A percentile compares a stretch with the other conserved stretches of the same genome.
Evolutionary conservation across 2,329 filamentous ascomycete genomes (phyloP).

Genomic region (Ophiostoma fasciatum): DNA sequence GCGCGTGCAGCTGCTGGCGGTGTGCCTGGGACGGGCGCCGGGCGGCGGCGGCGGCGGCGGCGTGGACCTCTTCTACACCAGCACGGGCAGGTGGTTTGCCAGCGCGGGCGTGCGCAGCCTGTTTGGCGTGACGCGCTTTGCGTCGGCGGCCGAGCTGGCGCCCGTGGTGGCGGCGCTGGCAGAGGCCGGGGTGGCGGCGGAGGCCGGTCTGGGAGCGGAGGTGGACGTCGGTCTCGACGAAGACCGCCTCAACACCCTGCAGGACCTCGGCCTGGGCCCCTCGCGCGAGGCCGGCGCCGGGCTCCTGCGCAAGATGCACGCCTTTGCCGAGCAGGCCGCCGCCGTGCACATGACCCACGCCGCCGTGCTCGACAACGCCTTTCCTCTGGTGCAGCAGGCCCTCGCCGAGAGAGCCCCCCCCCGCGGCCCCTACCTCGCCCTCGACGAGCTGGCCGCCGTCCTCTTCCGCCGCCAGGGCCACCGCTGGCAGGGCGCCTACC

Average conservation of each 20-base stretch:
- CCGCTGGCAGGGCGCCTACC: neutral
- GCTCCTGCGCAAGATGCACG: conserved; percentile 32
- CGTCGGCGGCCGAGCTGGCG: conserved; percentile 23
- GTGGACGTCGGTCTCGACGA: conserved; percentile 11
- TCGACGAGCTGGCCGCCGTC: conserved; percentile 34
- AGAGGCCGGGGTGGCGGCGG: conserved; percentile 2
- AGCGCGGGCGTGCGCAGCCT: conserved; percentile 27
- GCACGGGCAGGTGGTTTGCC: conserved; percentile 36
- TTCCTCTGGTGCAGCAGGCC: conserved; percentile 20
- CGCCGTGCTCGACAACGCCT: conserved; percentile 31
- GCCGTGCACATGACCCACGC: conserved; percentile 32
- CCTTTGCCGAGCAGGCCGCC: conserved; percentile 28
- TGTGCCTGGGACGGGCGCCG: too few species aligned
- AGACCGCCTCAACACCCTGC: conserved; percentile 21
- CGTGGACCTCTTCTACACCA: conserved; percentile 39
- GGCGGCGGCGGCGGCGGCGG: conserved; percentile 35
- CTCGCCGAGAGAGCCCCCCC: neutral
- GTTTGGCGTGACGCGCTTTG: conserved; percentile 37
- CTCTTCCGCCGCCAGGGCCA: conserved; percentile 18
- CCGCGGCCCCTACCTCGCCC: conserved; percentile 22
- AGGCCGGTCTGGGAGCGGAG: neutral
- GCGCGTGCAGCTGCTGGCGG: conserved; percentile 31
- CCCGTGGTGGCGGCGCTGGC: conserved; percentile 26
- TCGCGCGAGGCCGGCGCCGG: conserved; percentile 25
- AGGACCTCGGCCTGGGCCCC: conserved; percentile 26